These are phyloP conservation scores for Yamadazyma triangularis DNA, from an alignment of 1,139 yeast genomes.

Conservation along the genomic window DNA sequence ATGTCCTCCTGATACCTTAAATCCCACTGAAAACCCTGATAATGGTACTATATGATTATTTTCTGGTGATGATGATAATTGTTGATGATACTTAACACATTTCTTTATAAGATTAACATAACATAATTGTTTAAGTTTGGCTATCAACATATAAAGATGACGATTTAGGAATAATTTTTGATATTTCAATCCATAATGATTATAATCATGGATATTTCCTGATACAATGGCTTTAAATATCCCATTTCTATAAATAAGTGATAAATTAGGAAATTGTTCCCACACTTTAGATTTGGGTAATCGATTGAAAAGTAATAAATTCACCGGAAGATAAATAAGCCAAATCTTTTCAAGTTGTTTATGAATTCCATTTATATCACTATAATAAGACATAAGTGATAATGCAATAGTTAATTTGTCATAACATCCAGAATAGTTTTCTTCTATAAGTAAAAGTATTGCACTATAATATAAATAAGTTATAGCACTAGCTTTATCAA, in stretches of 20 bases:
- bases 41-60: conserved; percentile 42
- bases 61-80: conserved; percentile 24
- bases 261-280: conserved; percentile 40
- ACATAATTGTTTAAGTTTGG: conserved; percentile 49
- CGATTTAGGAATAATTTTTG: conserved; percentile 52
- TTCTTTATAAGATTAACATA: conserved; percentile 50
- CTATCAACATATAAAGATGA: conserved; percentile 61
- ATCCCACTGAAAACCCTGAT: conserved; percentile 42
- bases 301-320: conserved; percentile 37
- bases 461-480: conserved; percentile 67
- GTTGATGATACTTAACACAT: conserved; percentile 33
- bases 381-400: conserved; percentile 21
- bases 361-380: conserved; percentile 11
- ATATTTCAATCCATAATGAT: conserved; percentile 36
- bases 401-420: conserved; percentile 48
- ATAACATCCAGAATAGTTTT: conserved; percentile 50
- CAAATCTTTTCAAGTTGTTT: conserved; percentile 40
- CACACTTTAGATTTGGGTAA: conserved; percentile 41
- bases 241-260: conserved; percentile 39
- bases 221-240: conserved; percentile 44
- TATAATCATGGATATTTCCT: conserved; percentile 56
- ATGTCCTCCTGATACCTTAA: no score
- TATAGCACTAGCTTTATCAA: conserved; percentile 49
- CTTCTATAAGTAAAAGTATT: conserved; percentile 57
- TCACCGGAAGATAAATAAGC: conserved; percentile 52